These are phyloP conservation scores for Cadophora sp. DNA, from an alignment of 2,329 filamentous ascomycete genomes.

Conservation along the genomic window DNA sequence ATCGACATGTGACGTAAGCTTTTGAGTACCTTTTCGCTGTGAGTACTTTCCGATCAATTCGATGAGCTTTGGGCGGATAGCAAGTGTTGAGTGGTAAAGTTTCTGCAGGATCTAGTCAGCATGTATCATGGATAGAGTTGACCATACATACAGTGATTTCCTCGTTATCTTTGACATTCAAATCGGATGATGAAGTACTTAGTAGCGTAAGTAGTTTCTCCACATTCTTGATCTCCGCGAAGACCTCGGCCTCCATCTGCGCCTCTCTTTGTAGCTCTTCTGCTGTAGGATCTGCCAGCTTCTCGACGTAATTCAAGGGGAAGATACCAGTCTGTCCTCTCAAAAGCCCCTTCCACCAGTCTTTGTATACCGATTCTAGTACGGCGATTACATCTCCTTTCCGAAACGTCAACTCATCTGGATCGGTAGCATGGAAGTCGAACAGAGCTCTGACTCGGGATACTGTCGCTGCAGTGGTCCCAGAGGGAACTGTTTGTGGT, in stretches of 20 bases:
- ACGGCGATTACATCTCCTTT: constrained; percentile 98
- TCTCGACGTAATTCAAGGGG: constrained; percentile 98
- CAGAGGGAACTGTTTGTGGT: constrained; percentile 69
- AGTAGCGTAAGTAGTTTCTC: constrained; percentile 86
- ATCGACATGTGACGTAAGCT: neutral
- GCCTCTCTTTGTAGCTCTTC: constrained; percentile 95
- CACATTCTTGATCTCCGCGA: constrained; percentile 78
- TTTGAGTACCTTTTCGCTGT: constrained; percentile 85
- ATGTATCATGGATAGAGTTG: constrained; percentile 30
- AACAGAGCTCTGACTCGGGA: constrained; percentile 92
- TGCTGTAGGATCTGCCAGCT: constrained; percentile 89
- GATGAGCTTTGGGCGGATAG: constrained; percentile 95
- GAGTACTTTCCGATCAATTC: constrained; percentile 99
- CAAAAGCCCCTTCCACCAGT: constrained; percentile 98
- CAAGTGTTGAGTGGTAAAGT: constrained; percentile 90
- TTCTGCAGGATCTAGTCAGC: constrained; percentile 56
- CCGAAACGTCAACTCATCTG: constrained; percentile 93
- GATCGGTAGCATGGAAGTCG: constrained; percentile 93
- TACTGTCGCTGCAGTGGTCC: constrained; percentile 94
- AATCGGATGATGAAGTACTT: constrained; percentile 82
- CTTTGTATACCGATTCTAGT: constrained; percentile 96
- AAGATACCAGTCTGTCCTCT: constrained; percentile 97
- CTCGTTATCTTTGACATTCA: constrained; percentile 91
- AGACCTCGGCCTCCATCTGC: constrained; percentile 88
- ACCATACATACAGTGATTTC: constrained; percentile 78